These are phyloP conservation scores for Phytopythium mirpurense DNA, from an alignment of 352 stramenopile genomes.

Conservation along the genomic window DNA sequence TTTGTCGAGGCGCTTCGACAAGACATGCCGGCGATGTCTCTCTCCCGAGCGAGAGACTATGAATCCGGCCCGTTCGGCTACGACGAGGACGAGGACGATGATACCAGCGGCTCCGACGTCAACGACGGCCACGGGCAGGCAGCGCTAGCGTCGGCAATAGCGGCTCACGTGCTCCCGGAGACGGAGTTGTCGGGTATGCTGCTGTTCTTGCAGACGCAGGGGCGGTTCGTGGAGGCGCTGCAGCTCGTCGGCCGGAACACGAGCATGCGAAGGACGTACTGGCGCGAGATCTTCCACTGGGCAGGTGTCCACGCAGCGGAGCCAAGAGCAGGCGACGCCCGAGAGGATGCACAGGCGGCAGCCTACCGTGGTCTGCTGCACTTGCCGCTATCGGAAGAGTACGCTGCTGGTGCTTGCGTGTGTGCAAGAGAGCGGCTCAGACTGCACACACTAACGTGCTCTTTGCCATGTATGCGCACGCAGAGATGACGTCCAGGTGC, in stretches of 20 bases:
- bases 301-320: slow-evolving; percentile 26
- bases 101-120: background rate
- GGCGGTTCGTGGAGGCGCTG: slow-evolving; percentile 68
- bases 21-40: background rate
- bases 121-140: background rate
- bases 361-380: slow-evolving; percentile 15
- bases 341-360: slow-evolving; percentile 12
- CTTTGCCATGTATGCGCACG: background rate
- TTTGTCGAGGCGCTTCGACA: background rate
- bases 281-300: slow-evolving; percentile 64
- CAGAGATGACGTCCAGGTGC: slow-evolving; percentile 62
- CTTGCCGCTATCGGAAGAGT: slow-evolving; percentile 44
- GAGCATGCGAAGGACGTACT: slow-evolving; percentile 41
- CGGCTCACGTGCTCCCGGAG: slow-evolving; percentile 19
- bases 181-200: slow-evolving; percentile 51
- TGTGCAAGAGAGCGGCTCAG: background rate
- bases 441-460: background rate
- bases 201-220: slow-evolving; percentile 48
- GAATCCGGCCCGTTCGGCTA: slow-evolving; percentile 18
- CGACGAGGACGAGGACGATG: slow-evolving; percentile 24
- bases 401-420: slow-evolving; percentile 14
- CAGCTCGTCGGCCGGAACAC: slow-evolving; percentile 66
- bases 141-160: background rate
- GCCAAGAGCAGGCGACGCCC: slow-evolving; percentile 5
- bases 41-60: background rate